Evolutionary conservation across 192 early-diverging fungal genomes (phyloP).

Genomic region (Coemansia sp.): DNA sequence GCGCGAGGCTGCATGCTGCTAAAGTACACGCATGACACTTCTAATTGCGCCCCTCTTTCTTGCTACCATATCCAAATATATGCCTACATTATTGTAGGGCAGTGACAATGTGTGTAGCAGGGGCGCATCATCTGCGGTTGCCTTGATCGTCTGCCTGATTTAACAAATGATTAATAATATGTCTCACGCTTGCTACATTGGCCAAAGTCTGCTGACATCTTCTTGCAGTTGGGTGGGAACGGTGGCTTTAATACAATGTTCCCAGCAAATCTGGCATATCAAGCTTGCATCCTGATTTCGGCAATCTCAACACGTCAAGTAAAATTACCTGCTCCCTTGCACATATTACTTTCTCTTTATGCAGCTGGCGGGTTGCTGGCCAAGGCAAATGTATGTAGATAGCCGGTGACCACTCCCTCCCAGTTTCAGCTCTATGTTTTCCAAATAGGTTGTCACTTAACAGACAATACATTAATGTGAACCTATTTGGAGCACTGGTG

Average conservation of each 20-base stretch:
- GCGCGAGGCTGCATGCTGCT: not conserved
- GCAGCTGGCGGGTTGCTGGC: not conserved
- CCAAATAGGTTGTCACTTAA: not conserved
- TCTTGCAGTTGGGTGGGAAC: not conserved
- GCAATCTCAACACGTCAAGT: not conserved
- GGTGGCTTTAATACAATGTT: slow-evolving; percentile 1
- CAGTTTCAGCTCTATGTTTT: not conserved
- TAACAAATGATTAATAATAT: not conserved
- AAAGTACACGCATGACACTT: slow-evolving; percentile 3
- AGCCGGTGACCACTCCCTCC: not conserved
- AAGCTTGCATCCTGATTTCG: not conserved
- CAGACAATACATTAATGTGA: not conserved
- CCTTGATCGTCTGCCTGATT: slow-evolving; percentile 4
- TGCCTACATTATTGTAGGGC: not conserved
- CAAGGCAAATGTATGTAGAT: not conserved
- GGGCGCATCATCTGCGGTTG: not conserved
- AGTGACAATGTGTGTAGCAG: not conserved
- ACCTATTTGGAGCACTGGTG: not conserved
- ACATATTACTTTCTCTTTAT: not conserved
- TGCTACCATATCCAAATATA: not conserved
- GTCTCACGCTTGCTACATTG: not conserved
- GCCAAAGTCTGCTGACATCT: not conserved
- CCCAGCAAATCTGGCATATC: not conserved
- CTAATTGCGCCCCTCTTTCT: not conserved
- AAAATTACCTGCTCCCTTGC: not conserved